Conservation (phyloP, 345 rosid genomes). For the Ricinus communis region DNA sequence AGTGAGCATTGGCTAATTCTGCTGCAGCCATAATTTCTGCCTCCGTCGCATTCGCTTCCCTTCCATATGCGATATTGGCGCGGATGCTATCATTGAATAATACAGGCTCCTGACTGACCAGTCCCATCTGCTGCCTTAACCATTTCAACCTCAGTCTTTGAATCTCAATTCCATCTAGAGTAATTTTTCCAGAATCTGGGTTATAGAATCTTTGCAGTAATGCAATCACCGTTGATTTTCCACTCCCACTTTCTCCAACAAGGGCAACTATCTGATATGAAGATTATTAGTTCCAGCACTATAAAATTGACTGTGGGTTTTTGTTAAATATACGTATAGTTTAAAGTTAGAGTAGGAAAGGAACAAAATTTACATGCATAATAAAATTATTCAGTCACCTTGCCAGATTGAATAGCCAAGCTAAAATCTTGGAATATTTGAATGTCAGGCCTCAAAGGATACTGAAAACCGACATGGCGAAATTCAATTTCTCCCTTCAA, state of each 20-base stretch:
- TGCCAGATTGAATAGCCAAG: conserved; percentile 14
- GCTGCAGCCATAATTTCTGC: conserved; percentile 30
- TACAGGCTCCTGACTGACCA: conserved; percentile 36
- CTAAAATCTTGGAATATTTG: conserved; percentile 14
- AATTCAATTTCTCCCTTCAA: conserved; percentile 21
- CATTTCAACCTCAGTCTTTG: conserved; percentile 2
- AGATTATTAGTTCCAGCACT: not conserved
- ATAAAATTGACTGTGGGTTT: too few relatives aligned
- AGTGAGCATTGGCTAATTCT: conserved; percentile 38
- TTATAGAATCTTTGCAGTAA: conserved; percentile 17
- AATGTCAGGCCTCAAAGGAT: conserved; percentile 22
- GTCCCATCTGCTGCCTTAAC: conserved; percentile 12
- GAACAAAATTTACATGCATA: not conserved
- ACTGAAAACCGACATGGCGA: conserved; percentile 16
- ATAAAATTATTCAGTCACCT: conserved; percentile 2
- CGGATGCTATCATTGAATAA: conserved; percentile 31
- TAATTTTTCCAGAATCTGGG: conserved; percentile 10
- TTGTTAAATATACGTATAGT: too few relatives aligned
- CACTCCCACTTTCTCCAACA: conserved; percentile 21
- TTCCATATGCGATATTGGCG: conserved; percentile 31
- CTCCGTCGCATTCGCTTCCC: conserved; percentile 25
- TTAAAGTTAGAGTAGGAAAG: not conserved
- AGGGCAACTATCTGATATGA: conserved; percentile 8
- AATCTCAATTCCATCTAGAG: conserved; percentile 15
- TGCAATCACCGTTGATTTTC: conserved; percentile 20